These are phyloP conservation scores for Daldinia vernicosa DNA, from an alignment of 495 filamentous ascomycete species.

Conservation along the genomic window DNA sequence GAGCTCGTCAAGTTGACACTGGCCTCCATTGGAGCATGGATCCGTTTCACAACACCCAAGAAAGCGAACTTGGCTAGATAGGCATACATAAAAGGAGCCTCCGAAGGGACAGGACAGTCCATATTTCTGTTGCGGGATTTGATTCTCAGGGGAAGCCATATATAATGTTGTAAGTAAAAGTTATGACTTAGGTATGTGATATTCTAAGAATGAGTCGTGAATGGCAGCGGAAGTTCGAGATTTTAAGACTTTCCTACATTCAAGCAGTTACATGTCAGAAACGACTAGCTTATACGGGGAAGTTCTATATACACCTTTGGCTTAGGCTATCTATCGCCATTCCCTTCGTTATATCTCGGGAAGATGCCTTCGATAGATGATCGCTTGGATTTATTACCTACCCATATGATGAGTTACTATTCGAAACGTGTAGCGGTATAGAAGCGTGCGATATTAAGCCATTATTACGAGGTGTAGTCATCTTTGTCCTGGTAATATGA, in stretches of 20 bases:
- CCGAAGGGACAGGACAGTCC: constrained; percentile 45
- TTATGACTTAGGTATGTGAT: background rate
- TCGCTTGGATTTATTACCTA: background rate
- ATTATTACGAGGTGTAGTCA: background rate
- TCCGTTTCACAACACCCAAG: constrained; percentile 49
- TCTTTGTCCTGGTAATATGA: constrained; percentile 7
- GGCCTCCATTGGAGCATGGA: constrained; percentile 42
- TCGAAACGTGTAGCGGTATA: background rate
- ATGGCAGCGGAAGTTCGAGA: background rate
- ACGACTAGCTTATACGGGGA: background rate
- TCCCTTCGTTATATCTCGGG: background rate
- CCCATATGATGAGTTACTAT: background rate
- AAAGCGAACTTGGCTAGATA: constrained; percentile 35
- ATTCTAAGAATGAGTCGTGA: background rate
- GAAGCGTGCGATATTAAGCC: background rate
- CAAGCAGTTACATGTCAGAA: background rate
- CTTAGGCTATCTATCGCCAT: background rate
- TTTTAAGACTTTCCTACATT: background rate
- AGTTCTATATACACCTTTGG: background rate
- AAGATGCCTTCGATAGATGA: background rate
- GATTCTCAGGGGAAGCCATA: constrained; percentile 6
- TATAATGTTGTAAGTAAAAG: background rate
- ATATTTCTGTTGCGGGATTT: constrained; percentile 20
- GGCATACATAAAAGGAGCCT: constrained; percentile 48
- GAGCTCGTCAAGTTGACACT: constrained; percentile 40